These are phyloP conservation scores for Cicer judaicum DNA, from an alignment of 306 rosid species.

Conservation along the genomic window DNA sequence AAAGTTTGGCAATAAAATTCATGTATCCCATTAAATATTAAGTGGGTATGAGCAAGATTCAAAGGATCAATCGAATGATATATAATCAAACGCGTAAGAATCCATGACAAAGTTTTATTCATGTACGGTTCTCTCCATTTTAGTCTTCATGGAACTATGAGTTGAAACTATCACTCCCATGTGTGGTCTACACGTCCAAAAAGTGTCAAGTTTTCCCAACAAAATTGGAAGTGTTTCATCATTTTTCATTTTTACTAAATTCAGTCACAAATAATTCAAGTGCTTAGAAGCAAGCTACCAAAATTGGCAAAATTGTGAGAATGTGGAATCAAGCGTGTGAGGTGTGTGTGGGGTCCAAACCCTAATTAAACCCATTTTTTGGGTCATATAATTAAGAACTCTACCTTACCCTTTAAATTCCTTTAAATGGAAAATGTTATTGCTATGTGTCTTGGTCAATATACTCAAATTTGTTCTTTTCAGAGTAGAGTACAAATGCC, in stretches of 20 bases:
- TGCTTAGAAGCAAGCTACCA: conserved; percentile 36
- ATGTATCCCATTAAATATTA: background rate
- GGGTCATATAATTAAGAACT: conserved; percentile 30
- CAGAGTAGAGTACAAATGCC: conserved; percentile 5
- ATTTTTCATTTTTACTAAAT: conserved; percentile 11
- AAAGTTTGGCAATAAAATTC: conserved; percentile 11
- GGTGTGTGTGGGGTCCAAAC: conserved; percentile 33
- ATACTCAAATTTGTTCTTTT: conserved; percentile 6
- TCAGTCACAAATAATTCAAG: background rate
- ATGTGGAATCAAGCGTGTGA: conserved; percentile 8
- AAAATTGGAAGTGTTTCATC: conserved; percentile 44
- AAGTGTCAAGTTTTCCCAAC: conserved; percentile 19
- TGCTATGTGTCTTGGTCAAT: conserved; percentile 17
- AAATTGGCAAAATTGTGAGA: background rate
- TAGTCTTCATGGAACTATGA: background rate
- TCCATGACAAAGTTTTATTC: conserved; percentile 18
- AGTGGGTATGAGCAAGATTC: background rate
- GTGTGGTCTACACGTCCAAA: conserved; percentile 37
- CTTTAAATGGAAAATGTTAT: background rate
- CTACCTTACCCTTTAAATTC: background rate
- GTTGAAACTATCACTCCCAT: background rate
- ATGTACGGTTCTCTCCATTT: background rate
- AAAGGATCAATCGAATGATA: conserved; percentile 5
- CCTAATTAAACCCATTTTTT: background rate
- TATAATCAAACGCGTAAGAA: conserved; percentile 29